These are phyloP conservation scores for Zymoseptoria brevis DNA, from an alignment of 2,329 filamentous ascomycete species.

Conservation along the genomic window DNA sequence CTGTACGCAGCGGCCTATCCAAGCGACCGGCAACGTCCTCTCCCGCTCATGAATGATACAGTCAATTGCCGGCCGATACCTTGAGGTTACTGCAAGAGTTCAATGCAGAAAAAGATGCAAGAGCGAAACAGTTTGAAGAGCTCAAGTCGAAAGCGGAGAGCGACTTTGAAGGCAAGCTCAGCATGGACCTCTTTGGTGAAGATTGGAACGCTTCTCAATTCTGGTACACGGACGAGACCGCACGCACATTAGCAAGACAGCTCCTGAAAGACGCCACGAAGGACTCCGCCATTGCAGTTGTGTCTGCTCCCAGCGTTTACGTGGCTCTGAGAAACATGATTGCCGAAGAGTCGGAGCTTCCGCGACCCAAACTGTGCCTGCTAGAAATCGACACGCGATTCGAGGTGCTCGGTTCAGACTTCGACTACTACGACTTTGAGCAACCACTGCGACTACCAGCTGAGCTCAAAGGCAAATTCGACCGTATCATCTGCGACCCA, in stretches of 20 bases:
- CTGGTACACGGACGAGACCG: slow-evolving; percentile 69
- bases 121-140: slow-evolving; percentile 58
- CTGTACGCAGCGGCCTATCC: slow-evolving; percentile 10
- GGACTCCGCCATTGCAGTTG: slow-evolving; percentile 53
- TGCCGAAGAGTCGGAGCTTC: slow-evolving; percentile 14
- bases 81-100: slow-evolving; percentile 66
- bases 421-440: slow-evolving; percentile 66
- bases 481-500: slow-evolving; percentile 67
- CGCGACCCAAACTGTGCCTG: slow-evolving; percentile 53
- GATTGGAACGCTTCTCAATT: slow-evolving; percentile 82
- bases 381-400: slow-evolving; percentile 71
- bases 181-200: slow-evolving; percentile 66
- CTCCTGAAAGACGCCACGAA: slow-evolving; percentile 54
- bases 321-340: slow-evolving; percentile 63
- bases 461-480: slow-evolving; percentile 54
- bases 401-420: slow-evolving; percentile 66
- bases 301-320: slow-evolving; percentile 71
- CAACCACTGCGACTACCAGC: slow-evolving; percentile 55
- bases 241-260: slow-evolving; percentile 53
- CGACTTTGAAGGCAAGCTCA: slow-evolving; percentile 38
- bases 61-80: slow-evolving; percentile 57
- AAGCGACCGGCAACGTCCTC: neutral
- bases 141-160: slow-evolving; percentile 56
- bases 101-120: slow-evolving; percentile 62
- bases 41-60: slow-evolving; percentile 24